Percentiles rank a stretch among this genome's conserved stretches.
These are phyloP conservation scores for Senna siamea DNA, from an alignment of 306 rosid genomes.

Conservation along the genomic window DNA sequence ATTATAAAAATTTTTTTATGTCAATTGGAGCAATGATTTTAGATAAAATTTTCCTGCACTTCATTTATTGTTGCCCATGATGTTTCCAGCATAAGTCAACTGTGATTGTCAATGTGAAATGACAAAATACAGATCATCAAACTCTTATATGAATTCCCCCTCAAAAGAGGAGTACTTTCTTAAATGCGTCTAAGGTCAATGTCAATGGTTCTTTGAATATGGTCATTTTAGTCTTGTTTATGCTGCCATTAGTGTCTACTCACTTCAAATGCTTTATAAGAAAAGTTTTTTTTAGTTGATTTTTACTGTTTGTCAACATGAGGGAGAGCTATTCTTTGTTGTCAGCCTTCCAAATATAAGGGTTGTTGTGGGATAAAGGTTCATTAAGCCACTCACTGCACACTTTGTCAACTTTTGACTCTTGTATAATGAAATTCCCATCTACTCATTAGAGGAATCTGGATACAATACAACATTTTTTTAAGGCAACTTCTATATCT, in stretches of 20 bases:
- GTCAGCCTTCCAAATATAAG: not conserved
- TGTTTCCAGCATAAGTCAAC: not conserved
- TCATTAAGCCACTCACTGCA: not conserved
- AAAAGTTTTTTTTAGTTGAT: not conserved
- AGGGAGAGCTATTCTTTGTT: slow-evolving; percentile 17
- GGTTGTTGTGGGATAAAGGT: not conserved
- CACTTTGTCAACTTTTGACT: slow-evolving; percentile 4
- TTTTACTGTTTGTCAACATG: slow-evolving; percentile 13
- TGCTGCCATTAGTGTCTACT: not conserved
- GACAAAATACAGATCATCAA: not conserved
- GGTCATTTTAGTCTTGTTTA: slow-evolving; percentile 14
- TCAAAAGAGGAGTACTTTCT: slow-evolving; percentile 13
- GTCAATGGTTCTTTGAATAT: not conserved
- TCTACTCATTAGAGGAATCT: slow-evolving; percentile 39
- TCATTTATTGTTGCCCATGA: not conserved
- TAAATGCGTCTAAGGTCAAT: not conserved
- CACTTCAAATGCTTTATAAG: not conserved
- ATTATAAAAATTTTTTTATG: not conserved
- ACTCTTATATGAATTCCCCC: not conserved
- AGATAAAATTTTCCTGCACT: not conserved
- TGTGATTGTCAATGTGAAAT: not conserved
- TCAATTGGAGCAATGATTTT: not conserved
- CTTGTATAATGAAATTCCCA: slow-evolving; percentile 12
- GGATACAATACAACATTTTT: slow-evolving; percentile 24
- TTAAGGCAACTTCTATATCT: slow-evolving; percentile 12